Base-by-base conservation (phyloP, 306 rosid species). In the Casuarina glauca region DNA sequence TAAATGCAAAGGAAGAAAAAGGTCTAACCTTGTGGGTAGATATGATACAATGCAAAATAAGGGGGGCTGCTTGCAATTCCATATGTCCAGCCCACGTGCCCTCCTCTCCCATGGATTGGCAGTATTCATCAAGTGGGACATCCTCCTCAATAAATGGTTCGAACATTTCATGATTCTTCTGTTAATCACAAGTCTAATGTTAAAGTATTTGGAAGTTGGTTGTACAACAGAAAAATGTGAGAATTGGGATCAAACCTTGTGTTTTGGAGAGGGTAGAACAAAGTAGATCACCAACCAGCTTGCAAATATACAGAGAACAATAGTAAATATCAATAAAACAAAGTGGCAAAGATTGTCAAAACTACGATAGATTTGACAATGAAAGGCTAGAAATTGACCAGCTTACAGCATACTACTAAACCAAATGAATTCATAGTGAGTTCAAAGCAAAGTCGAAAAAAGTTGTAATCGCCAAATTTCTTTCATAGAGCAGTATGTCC, bases 41-140 rank as follows among this genome's bases (percentile, higher is more conserved):
- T 76, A 92, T 81, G 55, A 90, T 90, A 88, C 83, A 69, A 51
- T 76, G 90, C 15, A 86, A 82, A 78, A 88, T 93, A 81, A 92
- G 96, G 82, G 97, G 90, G 82, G 97, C 97, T 72, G 96, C 93
- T 83, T 90, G 97, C 87, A 92, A 75, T 88, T 92, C 97, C 89
- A 92, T 88, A 76, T 92, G 87, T 69, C 97, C 96, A 58, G 97
- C 96, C 97, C 97, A 92, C 86, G 1, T 26, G 32, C 32, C 32
- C 32, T 26, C 32, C 32, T 26, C 1, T 26, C 32, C 32, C 32
- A 26, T 26, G 32, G 32, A 26, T 26, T 26, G 1, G 32, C 1
- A 26, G 32, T 26, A 26, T 26, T 26, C 32, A 26, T 26, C 32
- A 26, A 26, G 1, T 26, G 32, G 32, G 32, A 26, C 32, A 26